Evolutionary conservation across 1,284 basidiomycete genomes (phyloP), one percentile per base, ranked within the genome.

Genomic region (Rhodotorula sp.): DNA sequence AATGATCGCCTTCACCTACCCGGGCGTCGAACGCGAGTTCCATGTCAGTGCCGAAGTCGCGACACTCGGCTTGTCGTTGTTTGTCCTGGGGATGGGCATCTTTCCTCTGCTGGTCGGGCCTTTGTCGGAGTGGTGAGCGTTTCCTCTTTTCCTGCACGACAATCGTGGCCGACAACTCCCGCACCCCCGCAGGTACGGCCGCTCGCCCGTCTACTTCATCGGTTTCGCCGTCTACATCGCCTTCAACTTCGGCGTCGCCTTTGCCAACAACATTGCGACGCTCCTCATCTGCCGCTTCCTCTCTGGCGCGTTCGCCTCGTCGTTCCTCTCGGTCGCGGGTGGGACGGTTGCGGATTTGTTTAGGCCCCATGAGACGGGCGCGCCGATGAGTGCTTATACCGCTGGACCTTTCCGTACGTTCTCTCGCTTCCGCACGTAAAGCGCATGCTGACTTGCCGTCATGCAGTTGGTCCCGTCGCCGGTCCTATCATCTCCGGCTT

Each of bases 321-420:
- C 90, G 0, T 93, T 93, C 79, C 81, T 93, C 30, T 88, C 86
- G 66, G 90, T 93, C 1, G 87, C 89, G 0, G 91, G 91, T 0
- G 91, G 91, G 4, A 88, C 86, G 59, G 85, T 92, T 27, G 66
- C 73, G 29, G 91, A 92, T 78, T 78, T 91, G 66, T 92, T 91
- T 76, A 79, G 81, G 0, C 86, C 89, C 71, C 77, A 80, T 0
- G 82, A 84, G 24, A 87, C 92, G 15, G 88, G 86, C 59, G 87
- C 83, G 86, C 90, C 90, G 0, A 91, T 92, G 89, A 87, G 88
- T 4, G 76, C 90, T 1, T 91, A 88, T 76, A 88, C 88, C 24
- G 58, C 64, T 1, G 62, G 59, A 2, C 64, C 68, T 2, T 73
- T 70, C 58, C 59, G 78, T 57, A 19, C 24, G 22, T 24, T 4